Percentiles rank a stretch among this genome's conserved stretches.
These are phyloP conservation scores for Elongisporangium senticosum DNA, from an alignment of 352 stramenopile genomes.

Conservation along the genomic window DNA sequence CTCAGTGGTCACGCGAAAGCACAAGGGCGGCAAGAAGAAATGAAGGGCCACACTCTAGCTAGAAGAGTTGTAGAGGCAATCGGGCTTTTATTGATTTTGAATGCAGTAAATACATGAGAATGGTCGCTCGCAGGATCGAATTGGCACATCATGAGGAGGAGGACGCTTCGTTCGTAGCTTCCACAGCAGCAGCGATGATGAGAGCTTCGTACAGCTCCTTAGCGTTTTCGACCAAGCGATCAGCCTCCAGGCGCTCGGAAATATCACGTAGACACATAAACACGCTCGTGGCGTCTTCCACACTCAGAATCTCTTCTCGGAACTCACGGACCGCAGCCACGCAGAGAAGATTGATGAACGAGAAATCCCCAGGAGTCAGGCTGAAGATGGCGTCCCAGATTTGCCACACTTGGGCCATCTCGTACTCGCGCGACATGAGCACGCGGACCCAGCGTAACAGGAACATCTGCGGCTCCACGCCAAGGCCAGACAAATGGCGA, in stretches of 20 bases:
- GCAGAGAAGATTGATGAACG: slow-evolving; percentile 73
- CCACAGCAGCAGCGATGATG: slow-evolving; percentile 50
- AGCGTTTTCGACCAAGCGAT: slow-evolving; percentile 50
- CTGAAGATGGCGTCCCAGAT: slow-evolving; percentile 78
- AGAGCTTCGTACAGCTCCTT: slow-evolving; percentile 63
- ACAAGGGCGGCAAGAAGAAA: slow-evolving; percentile 20
- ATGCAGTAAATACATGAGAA: slow-evolving; percentile 1
- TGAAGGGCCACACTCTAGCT: background rate
- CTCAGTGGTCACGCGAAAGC: slow-evolving; percentile 2
- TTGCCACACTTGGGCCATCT: slow-evolving; percentile 67
- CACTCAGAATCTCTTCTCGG: slow-evolving; percentile 51
- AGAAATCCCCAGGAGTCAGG: slow-evolving; percentile 62
- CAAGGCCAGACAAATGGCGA: slow-evolving; percentile 35
- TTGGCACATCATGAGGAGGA: slow-evolving; percentile 10
- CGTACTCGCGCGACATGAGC: slow-evolving; percentile 72
- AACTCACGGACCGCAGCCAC: slow-evolving; percentile 67
- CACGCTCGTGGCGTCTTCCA: slow-evolving; percentile 54
- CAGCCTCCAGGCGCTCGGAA: slow-evolving; percentile 35
- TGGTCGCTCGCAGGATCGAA: slow-evolving; percentile 6
- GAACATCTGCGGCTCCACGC: slow-evolving; percentile 69
- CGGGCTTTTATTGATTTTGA: background rate
- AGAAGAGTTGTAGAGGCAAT: slow-evolving; percentile 1
- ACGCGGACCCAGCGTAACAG: slow-evolving; percentile 70
- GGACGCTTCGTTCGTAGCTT: slow-evolving; percentile 25
- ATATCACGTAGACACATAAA: slow-evolving; percentile 55